Conservation (phyloP, 2,329 filamentous ascomycete species). For the Celoporthe dispersa region DNA sequence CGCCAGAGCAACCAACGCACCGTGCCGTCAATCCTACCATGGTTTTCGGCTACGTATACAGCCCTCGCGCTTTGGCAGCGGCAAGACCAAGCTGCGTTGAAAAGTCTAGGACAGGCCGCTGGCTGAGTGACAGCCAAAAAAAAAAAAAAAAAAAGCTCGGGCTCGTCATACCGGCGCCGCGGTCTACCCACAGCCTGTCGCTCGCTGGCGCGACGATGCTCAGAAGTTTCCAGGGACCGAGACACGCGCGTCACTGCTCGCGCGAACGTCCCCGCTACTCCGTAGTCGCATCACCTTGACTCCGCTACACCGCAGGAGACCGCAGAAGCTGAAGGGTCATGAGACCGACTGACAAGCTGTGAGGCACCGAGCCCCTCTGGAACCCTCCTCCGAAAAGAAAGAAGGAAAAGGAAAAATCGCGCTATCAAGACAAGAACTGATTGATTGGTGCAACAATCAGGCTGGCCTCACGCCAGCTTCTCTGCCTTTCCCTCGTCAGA, state of each 20-base stretch:
- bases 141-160: neutral
- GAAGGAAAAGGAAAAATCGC: neutral
- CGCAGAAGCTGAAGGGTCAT: slow-evolving; percentile 19
- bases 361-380: slow-evolving; percentile 13
- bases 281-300: slow-evolving; percentile 20
- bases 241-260: slow-evolving; percentile 26
- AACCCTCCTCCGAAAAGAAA: too few relatives aligned
- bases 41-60: neutral
- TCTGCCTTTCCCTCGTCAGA: slow-evolving; percentile 1
- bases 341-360: neutral
- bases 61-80: neutral
- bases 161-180: neutral
- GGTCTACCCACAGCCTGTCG: neutral
- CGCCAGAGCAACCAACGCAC: neutral
- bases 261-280: slow-evolving; percentile 21
- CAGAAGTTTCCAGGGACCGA: slow-evolving; percentile 14
- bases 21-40: slow-evolving; percentile 14
- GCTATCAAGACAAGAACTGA: slow-evolving; percentile 1
- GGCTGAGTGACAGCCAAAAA: neutral
- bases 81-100: neutral
- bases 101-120: neutral
- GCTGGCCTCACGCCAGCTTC: slow-evolving; percentile 16
- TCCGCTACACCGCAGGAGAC: slow-evolving; percentile 25
- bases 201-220: neutral
- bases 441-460: neutral